phyloP scores from a whole-genome alignment of 2,329 filamentous ascomycete genomes.

The Claviceps sp. region DNA sequence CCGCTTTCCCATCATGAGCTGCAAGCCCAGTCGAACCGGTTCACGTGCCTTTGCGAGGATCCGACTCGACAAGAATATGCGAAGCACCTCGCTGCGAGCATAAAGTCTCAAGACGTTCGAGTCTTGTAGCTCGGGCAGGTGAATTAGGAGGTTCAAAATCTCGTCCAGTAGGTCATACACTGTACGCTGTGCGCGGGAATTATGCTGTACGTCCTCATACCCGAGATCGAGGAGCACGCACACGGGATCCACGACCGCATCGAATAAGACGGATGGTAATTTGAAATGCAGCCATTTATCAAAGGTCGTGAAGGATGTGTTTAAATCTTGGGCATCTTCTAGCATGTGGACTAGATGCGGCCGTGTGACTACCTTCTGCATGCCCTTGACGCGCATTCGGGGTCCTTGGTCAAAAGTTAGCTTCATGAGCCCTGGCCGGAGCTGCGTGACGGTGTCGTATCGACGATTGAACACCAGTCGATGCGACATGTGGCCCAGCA shows the following conservation, averaged over 20 bases:
- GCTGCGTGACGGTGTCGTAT: conserved; percentile 25
- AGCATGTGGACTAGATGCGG: conserved; percentile 13
- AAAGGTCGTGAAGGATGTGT: conserved; percentile 12
- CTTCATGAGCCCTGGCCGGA: conserved; percentile 18
- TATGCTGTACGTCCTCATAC: conserved; percentile 59
- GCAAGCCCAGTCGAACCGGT: conserved; percentile 52
- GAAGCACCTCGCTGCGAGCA: conserved; percentile 45
- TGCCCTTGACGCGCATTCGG: conserved; percentile 7
- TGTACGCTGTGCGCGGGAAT: conserved; percentile 48
- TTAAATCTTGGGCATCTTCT: conserved; percentile 11
- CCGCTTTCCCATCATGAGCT: conserved; percentile 44
- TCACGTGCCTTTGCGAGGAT: conserved; percentile 32
- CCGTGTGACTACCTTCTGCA: conserved; percentile 10
- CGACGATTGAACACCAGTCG: conserved; percentile 29
- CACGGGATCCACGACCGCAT: conserved; percentile 66
- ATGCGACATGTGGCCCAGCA: conserved; percentile 51
- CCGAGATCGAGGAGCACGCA: conserved; percentile 65
- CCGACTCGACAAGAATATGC: conserved; percentile 38
- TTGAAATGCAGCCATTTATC: conserved; percentile 53
- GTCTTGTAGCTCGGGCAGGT: conserved; percentile 58
- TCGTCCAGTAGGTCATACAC: conserved; percentile 64
- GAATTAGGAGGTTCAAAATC: conserved; percentile 55
- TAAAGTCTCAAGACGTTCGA: conserved; percentile 42
- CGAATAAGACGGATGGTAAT: conserved; percentile 65
- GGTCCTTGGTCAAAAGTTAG: conserved; percentile 15